Base-by-base conservation (phyloP, 495 filamentous ascomycete genomes). In the Melanomma pulvis-pyrius region DNA sequence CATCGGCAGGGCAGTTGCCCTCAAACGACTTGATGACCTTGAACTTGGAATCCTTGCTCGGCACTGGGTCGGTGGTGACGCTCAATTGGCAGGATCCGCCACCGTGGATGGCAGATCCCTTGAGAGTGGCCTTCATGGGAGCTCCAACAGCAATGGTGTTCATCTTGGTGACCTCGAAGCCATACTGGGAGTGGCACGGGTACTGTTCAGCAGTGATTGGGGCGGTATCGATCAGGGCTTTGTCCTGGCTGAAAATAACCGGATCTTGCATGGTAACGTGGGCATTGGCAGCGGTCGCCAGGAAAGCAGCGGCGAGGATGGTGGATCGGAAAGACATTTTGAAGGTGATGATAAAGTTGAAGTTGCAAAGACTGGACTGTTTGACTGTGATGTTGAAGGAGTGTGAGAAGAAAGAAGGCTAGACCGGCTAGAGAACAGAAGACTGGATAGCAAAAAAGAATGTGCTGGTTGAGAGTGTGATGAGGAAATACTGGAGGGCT, bases 1-100 rank as follows among this genome's bases (percentile, higher is more conserved):
- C 57, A 12, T 44, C 59, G 0, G 74, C 73, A 0, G 91, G 91
- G 72, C 90, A 93, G 36, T 86, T 89, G 5, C 90, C 90, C 47
- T 90, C 81, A 62, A 75, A 79, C 13, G 75, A 63, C 4, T 80
- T 79, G 67, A 76, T 79, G 19, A 76, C 67, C 3, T 81, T 79
- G n/a, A 78, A 75, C 4, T 55, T 64, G 67, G 82, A 83, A 62
- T 82, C 80, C 44, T 77, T 78, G 49, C 74, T 85, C 0, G 87
- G 87, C 2, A 79, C 68, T 4, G 75, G 72, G 71, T 93, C 91
- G 67, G 89, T 90, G 11, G 91, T 90, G 69, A 96, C 81, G 1
- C 86, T 83, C 39, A 97, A 74, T 73, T 96, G 92, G 75, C 92
- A 96, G 7, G 88, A 91, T 6, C 92, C 92, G 50, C 92, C 92